Evolutionary conservation across 2,329 filamentous ascomycete species (phyloP).

Genomic region (Herpotrichia juniperi): DNA sequence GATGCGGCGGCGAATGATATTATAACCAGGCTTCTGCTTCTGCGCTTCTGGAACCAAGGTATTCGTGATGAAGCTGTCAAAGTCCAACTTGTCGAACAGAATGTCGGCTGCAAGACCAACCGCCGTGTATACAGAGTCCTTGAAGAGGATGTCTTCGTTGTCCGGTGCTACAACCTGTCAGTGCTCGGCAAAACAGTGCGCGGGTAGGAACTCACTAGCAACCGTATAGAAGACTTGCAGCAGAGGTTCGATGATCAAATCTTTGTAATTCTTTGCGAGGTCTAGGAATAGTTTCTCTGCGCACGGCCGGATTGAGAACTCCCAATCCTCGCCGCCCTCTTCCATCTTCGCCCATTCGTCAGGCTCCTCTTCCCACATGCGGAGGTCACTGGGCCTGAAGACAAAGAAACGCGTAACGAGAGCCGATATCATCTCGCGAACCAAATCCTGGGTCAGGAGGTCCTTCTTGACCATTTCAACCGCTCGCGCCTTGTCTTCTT

Average conservation of each 20-base stretch:
- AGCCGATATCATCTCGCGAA: constrained; percentile 80
- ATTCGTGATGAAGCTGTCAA: constrained; percentile 76
- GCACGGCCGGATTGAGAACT: constrained; percentile 90
- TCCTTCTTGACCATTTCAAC: constrained; percentile 72
- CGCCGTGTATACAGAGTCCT: constrained; percentile 93
- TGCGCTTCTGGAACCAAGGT: constrained; percentile 83
- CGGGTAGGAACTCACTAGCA: constrained; percentile 59
- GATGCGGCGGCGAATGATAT: constrained; percentile 84
- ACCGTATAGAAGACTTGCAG: constrained; percentile 83
- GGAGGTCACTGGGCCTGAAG: constrained; percentile 82
- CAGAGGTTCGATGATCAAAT: constrained; percentile 77
- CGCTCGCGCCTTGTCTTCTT: constrained; percentile 76
- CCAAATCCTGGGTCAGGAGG: constrained; percentile 76
- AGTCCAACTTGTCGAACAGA: constrained; percentile 77
- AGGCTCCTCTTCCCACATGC: constrained; percentile 91
- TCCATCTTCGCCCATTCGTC: constrained; percentile 95
- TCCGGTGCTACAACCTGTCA: constrained; percentile 53
- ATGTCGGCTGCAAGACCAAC: constrained; percentile 85
- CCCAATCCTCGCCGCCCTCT: constrained; percentile 80
- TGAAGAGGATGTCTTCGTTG: constrained; percentile 76
- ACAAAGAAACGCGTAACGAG: constrained; percentile 89
- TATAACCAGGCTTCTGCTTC: constrained; percentile 69
- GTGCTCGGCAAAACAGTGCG: background rate
- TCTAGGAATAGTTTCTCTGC: constrained; percentile 94
- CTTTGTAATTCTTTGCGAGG: constrained; percentile 86